Evolutionary conservation across 2,329 filamentous ascomycete genomes (phyloP), one percentile per base, ranked within the genome.

Genomic region (Sarocladium kiliense): DNA sequence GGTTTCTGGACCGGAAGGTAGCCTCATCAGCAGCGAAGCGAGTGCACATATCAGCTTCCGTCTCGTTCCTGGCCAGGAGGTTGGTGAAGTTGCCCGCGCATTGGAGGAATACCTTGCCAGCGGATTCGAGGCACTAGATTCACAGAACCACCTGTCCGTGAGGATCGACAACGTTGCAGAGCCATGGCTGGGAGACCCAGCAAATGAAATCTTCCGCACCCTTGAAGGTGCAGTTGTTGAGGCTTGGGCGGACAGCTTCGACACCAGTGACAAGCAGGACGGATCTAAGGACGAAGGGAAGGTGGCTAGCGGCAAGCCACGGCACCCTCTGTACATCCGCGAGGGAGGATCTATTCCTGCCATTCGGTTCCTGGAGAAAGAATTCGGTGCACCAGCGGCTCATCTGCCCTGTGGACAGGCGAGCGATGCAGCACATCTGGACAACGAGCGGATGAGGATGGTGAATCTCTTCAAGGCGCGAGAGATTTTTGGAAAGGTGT

Each of bases 341-440:
- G 94, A 99, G 71, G 94, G 94, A 12, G 94, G 94, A 4, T 95
- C 89, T 0, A 99, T 99, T 62, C 94, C 94, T 0, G 90, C 90
- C 0, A 97, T 97, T 56, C 78, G 94, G 5, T 97, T 97, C 66
- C 68, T 97, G 36, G 93, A 97, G 69, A 96, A 96, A 73, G 91
- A 96, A 64, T 97, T 97, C 66, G 80, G 81, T 2, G 94, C 94
- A 0, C 91, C 92, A 0, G 93, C 94, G 0, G 93, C 93, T 1
- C 92, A 97, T 69, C 73, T 99, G 32, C 95, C 94, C 0, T 97
- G 92, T 65, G 95, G 95, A 0, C 92, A 97, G 71, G 91, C 93
- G 12, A 97, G 90, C 63, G 94, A 99, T 66, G 86, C 87, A 53
- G 94, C 93, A 18, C 94, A 99, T 80, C 72, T 99, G 71, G 90